Evolutionary conservation across 345 rosid genomes (phyloP), one percentile per base, ranked within the genome.

Genomic region (Hypericum androsaemum): DNA sequence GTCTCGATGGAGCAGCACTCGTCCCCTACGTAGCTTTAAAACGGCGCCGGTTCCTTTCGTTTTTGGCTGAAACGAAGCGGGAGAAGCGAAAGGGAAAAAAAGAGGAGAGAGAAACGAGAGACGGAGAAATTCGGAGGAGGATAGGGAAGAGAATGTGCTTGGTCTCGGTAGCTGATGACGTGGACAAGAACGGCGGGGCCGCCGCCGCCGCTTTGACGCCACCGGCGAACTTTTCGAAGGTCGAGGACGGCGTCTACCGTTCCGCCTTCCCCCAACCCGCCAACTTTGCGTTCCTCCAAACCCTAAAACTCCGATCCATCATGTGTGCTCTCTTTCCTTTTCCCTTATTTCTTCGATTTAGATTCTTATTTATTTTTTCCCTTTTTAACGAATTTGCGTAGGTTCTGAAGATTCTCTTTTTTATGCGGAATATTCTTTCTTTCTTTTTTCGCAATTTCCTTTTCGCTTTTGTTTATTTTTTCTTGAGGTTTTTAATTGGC

Each of bases 171-270:
- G 73, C 44, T 28, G 64, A 39, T 11, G 43, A 8, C 2, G 69
- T 39, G 32, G 32, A 22, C 32, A 22, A 22, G 32, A 22, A 22
- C 1, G 32, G 1, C 32, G 32, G 32, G 2, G 49, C 55, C 48
- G 71, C 60, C 54, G 75, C 13, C 13, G 50, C 10, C 41, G 50
- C 62, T 49, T 41, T 73, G 56, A 57, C 69, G 5, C 87, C 92
- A 37, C 94, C 92, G 16, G 17, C 73, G 12, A 88, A 88, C 64
- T 88, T 88, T 71, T 83, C 95, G 0, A 71, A 65, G 85, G 95
- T 86, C 0, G 95, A 86, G 43, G 95, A 81, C 32, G 87, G 83
- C 61, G 72, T 88, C 58, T 88, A 62, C 74, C 71, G 97, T 65
- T 88, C 95, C 17, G 67, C 79, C 47, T 71, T 86, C 40, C 97